Conservation (phyloP, 352 stramenopile genomes). For the Phytophthora meadii region DNA sequence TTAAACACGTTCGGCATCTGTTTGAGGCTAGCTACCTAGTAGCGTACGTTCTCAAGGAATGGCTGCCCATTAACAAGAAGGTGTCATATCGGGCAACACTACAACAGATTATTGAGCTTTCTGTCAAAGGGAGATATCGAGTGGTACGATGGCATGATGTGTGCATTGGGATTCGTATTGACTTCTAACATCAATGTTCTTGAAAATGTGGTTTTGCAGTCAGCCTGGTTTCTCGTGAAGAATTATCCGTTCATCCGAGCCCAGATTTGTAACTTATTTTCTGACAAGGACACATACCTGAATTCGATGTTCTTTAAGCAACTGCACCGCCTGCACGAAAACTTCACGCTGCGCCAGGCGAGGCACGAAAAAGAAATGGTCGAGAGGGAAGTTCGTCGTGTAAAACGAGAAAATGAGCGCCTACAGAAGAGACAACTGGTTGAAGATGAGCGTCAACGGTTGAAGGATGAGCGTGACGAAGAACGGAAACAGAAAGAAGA, state of each 20-base stretch:
- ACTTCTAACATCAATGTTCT: conserved; percentile 36
- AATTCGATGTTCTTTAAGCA: conserved; percentile 90
- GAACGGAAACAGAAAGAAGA: conserved; percentile 67
- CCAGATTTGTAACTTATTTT: conserved; percentile 81
- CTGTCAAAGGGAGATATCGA: conserved; percentile 72
- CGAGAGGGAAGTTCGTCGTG: conserved; percentile 66
- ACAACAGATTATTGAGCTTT: conserved; percentile 84
- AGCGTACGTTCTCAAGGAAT: conserved; percentile 86
- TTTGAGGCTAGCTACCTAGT: conserved; percentile 89
- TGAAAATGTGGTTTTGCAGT: conserved; percentile 41
- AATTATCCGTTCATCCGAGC: conserved; percentile 84
- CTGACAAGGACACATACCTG: conserved; percentile 77
- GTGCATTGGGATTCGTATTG: conserved; percentile 8
- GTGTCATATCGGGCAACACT: conserved; percentile 85
- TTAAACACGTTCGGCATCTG: conserved; percentile 75
- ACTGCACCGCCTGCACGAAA: conserved; percentile 75
- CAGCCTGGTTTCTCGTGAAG: conserved; percentile 85
- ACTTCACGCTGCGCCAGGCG: conserved; percentile 61
- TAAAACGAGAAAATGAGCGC: conserved; percentile 68
- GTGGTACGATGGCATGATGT: conserved; percentile 50
- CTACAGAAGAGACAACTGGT: conserved; percentile 49
- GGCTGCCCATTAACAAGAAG: conserved; percentile 88
- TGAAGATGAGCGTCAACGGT: conserved; percentile 55
- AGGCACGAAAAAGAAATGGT: conserved; percentile 65
- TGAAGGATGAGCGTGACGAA: conserved; percentile 66